Evolutionary conservation across 768 basidiomycete species (phyloP).

Genomic region (Leccinum subgranulosum): DNA sequence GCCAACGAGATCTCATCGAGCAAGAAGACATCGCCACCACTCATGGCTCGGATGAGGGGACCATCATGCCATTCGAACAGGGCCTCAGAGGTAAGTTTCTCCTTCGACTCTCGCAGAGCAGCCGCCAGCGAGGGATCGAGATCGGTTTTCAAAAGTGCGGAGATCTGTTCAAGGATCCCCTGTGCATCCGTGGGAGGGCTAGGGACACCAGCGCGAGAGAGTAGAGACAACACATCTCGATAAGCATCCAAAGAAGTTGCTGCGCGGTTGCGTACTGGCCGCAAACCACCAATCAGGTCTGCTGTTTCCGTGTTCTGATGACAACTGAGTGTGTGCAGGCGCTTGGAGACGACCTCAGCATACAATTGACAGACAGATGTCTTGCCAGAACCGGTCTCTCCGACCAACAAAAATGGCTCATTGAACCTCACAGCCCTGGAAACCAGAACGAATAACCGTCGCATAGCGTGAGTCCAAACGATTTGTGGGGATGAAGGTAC

Average conservation of each 20-base stretch:
- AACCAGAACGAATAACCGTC: constrained; percentile 80
- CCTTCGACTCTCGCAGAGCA: constrained; percentile 41
- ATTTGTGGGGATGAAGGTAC: constrained; percentile 44
- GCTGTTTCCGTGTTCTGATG: constrained; percentile 99
- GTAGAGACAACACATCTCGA: constrained; percentile 39
- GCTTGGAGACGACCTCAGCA: constrained; percentile 60
- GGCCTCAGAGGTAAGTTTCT: constrained; percentile 53
- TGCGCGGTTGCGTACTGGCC: constrained; percentile 79
- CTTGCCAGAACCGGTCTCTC: constrained; percentile 97
- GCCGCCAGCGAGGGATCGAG: constrained; percentile 31
- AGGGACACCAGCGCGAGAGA: constrained; percentile 42
- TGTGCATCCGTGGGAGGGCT: constrained; percentile 20
- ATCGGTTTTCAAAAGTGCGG: constrained; percentile 18
- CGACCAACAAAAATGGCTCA: constrained; percentile 93
- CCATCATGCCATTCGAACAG: constrained; percentile 98
- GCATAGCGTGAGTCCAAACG: constrained; percentile 94
- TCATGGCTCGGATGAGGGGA: constrained; percentile 93
- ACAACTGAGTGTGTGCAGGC: constrained; percentile 79
- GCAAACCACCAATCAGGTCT: constrained; percentile 90
- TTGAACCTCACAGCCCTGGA: constrained; percentile 84
- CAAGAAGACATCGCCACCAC: constrained; percentile 76
- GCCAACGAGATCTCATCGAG: constrained; percentile 97
- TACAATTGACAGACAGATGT: constrained; percentile 94
- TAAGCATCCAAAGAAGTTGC: constrained; percentile 49
- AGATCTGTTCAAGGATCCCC: constrained; percentile 26